phyloP scores from a whole-genome alignment of 192 early-diverging fungal species.

The Thamnidium elegans region DNA sequence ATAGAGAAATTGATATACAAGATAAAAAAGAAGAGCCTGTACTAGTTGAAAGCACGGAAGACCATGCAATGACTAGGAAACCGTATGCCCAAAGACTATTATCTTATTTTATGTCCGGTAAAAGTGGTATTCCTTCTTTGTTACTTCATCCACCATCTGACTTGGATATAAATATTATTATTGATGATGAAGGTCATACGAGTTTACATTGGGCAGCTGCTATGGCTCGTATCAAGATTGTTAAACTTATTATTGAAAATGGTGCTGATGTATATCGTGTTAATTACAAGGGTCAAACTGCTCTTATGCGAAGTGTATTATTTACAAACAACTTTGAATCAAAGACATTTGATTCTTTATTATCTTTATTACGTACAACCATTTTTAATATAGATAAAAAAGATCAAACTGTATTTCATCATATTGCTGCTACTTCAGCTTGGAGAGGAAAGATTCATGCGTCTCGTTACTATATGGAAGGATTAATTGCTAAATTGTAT shows the following conservation, averaged over 20 bases:
- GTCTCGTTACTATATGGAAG: slow-evolving; percentile 88
- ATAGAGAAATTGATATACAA: no score
- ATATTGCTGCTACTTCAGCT: slow-evolving; percentile 73
- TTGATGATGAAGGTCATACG: slow-evolving; percentile 96
- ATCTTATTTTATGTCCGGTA: slow-evolving; percentile 24
- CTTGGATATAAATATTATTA: slow-evolving; percentile 79
- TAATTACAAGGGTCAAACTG: slow-evolving; percentile 87
- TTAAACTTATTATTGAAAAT: slow-evolving; percentile 70
- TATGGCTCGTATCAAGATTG: slow-evolving; percentile 73
- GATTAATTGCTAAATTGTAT: slow-evolving; percentile 67
- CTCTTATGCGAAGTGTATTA: slow-evolving; percentile 87
- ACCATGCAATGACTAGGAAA: slow-evolving; percentile 56
- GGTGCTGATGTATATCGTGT: slow-evolving; percentile 69
- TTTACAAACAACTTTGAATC: slow-evolving; percentile 86
- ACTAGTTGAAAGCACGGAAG: slow-evolving; percentile 16
- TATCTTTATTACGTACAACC: slow-evolving; percentile 72
- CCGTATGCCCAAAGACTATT: slow-evolving; percentile 38
- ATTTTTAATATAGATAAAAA: slow-evolving; percentile 75
- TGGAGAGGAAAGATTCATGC: slow-evolving; percentile 69
- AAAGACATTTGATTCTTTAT: slow-evolving; percentile 69
- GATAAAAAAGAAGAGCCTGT: neutral
- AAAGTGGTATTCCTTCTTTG: slow-evolving; percentile 15
- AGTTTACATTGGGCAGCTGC: slow-evolving; percentile 95
- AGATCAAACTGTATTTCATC: slow-evolving; percentile 88
- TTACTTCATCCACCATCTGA: slow-evolving; percentile 52